Percentiles rank a stretch among this genome's conserved stretches.
phyloP scores from a whole-genome alignment of 345 rosid species.

The Anastatica hierochuntica region DNA sequence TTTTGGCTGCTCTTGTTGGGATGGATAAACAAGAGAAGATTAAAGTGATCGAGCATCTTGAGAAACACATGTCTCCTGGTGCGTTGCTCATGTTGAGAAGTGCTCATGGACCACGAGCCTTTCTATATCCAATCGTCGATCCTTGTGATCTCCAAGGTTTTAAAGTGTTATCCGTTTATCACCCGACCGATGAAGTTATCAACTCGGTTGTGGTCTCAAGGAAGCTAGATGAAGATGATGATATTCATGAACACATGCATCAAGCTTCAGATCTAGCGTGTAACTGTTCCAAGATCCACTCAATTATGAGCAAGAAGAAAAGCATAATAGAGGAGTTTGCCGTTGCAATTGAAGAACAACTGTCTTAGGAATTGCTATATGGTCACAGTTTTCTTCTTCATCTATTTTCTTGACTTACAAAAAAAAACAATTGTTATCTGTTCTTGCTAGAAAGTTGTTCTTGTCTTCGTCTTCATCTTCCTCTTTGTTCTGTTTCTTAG shows the following conservation, averaged over 20 bases:
- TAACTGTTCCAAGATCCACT: slow-evolving; percentile 53
- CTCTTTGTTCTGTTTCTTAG: slow-evolving; percentile 2
- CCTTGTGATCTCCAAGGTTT: slow-evolving; percentile 66
- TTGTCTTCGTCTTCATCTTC: slow-evolving; percentile 5
- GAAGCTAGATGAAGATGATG: slow-evolving; percentile 18
- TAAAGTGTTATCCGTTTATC: slow-evolving; percentile 60
- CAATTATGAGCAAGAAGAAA: slow-evolving; percentile 42
- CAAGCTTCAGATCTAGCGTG: slow-evolving; percentile 20
- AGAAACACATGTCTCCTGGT: slow-evolving; percentile 64
- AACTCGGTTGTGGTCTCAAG: slow-evolving; percentile 68
- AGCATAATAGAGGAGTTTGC: slow-evolving; percentile 51
- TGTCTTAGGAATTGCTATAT: slow-evolving; percentile 12
- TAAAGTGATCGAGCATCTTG: slow-evolving; percentile 52
- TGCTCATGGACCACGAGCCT: slow-evolving; percentile 87
- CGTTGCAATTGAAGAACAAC: slow-evolving; percentile 35
- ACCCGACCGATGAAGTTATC: slow-evolving; percentile 78
- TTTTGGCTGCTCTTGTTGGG: slow-evolving; percentile 90
- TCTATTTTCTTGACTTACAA: too few species aligned
- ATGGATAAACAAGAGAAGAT: slow-evolving; percentile 65
- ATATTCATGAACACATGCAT: slow-evolving; percentile 15
- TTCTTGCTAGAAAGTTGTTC: slow-evolving; percentile 9
- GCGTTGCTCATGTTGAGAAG: slow-evolving; percentile 73
- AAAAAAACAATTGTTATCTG: too few species aligned
- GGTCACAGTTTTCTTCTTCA: background rate
- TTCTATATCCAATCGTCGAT: slow-evolving; percentile 74